Evolutionary conservation across 345 rosid species (phyloP).

Genomic region (Gossypium rotundifolium): DNA sequence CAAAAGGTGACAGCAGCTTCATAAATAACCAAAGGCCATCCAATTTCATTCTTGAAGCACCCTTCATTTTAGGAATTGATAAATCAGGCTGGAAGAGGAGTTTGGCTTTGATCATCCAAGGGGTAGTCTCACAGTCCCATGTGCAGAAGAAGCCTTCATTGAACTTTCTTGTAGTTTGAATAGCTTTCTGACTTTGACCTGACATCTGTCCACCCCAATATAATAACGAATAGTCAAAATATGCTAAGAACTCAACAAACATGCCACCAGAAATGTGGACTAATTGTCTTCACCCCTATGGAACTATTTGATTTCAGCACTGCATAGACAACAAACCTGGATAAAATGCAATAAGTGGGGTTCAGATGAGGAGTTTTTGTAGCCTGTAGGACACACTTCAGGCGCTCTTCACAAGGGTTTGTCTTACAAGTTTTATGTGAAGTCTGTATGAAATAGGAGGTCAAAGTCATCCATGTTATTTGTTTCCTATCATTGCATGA

Average conservation of each 20-base stretch:
- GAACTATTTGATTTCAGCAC: neutral
- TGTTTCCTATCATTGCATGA: neutral
- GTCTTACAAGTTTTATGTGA: neutral
- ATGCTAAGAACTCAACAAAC: neutral
- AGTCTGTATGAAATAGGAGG: neutral
- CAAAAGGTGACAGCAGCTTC: neutral
- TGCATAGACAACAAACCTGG: neutral
- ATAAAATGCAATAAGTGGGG: neutral
- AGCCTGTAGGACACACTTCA: constrained; percentile 4
- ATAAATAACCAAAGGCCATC: neutral
- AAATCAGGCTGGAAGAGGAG: neutral
- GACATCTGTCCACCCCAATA: neutral
- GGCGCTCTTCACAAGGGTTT: constrained; percentile 7
- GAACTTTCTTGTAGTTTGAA: neutral
- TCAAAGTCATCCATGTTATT: neutral
- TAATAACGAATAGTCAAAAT: neutral
- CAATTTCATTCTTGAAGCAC: neutral
- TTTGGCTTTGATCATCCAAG: neutral
- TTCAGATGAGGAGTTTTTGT: neutral
- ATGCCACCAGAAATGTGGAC: neutral
- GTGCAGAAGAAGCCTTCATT: neutral
- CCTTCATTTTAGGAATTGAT: neutral
- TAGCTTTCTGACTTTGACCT: too few relatives aligned
- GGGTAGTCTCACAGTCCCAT: neutral
- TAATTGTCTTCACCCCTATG: neutral